Evolutionary conservation across 495 filamentous ascomycete species (phyloP).

Genomic region (Lepraria neglecta): DNA sequence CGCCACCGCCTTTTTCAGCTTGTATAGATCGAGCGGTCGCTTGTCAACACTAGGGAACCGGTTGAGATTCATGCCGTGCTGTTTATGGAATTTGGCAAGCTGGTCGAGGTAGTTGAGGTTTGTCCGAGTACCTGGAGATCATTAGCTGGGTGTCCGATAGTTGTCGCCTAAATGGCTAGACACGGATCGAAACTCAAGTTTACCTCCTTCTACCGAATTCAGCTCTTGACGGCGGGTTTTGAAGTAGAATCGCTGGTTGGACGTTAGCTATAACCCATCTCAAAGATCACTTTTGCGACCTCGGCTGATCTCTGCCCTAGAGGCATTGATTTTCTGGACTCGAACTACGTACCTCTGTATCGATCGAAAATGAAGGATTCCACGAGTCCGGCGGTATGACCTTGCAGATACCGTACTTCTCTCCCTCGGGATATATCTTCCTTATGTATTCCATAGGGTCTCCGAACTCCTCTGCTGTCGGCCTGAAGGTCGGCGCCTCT

Average conservation of each 20-base stretch:
- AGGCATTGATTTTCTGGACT: not conserved
- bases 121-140: slow-evolving; percentile 69
- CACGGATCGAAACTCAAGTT: slow-evolving; percentile 36
- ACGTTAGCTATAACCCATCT: slow-evolving; percentile 25
- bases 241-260: slow-evolving; percentile 83
- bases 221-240: slow-evolving; percentile 93
- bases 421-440: slow-evolving; percentile 79
- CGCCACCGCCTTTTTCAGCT: slow-evolving; percentile 94
- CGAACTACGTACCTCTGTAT: slow-evolving; percentile 73
- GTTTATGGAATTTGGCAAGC: slow-evolving; percentile 92
- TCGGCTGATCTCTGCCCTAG: not conserved
- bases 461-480: slow-evolving; percentile 88
- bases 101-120: slow-evolving; percentile 96
- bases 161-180: not conserved
- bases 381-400: slow-evolving; percentile 89
- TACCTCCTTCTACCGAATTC: slow-evolving; percentile 98
- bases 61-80: slow-evolving; percentile 88
- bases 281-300: not conserved
- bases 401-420: slow-evolving; percentile 85
- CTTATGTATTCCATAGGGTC: slow-evolving; percentile 89
- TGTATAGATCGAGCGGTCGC: slow-evolving; percentile 90
- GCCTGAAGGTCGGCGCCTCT: slow-evolving; percentile 87
- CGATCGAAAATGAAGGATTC: slow-evolving; percentile 92
- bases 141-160: slow-evolving; percentile 10
- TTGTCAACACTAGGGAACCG: slow-evolving; percentile 96